phyloP scores from a whole-genome alignment of 2,329 filamentous ascomycete species.

The Anthostomella pinea region DNA sequence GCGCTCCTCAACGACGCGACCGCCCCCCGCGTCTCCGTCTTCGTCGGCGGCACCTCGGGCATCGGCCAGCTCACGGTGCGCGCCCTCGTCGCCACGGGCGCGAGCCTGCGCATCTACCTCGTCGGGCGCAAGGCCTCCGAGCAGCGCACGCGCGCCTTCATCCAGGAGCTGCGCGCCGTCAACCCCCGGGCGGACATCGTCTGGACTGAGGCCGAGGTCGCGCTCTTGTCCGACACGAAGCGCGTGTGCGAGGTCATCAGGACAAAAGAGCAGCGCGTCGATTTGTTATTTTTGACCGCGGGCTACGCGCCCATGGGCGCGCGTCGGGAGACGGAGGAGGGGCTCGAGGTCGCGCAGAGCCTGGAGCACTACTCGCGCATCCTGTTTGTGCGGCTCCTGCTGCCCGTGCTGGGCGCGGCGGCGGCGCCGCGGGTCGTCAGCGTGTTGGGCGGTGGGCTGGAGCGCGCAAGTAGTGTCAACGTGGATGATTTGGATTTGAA shows the following conservation, averaged over 20 bases:
- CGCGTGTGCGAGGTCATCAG: constrained; percentile 39
- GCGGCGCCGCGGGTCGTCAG: constrained; percentile 33
- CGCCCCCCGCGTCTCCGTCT: constrained; percentile 38
- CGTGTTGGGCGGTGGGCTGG: constrained; percentile 34
- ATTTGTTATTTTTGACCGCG: constrained; percentile 43
- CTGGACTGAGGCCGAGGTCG: constrained; percentile 41
- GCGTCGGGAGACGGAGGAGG: constrained; percentile 39
- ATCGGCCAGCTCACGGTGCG: constrained; percentile 41
- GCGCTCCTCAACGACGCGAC: constrained; percentile 37
- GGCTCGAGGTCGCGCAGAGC: constrained; percentile 38
- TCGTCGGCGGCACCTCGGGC: constrained; percentile 45
- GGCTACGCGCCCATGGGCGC: constrained; percentile 42
- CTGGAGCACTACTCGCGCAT: constrained; percentile 44
- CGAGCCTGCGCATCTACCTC: constrained; percentile 39
- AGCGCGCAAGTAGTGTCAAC: constrained; percentile 23
- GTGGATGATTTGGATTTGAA: constrained; percentile 35
- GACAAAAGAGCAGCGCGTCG: constrained; percentile 35
- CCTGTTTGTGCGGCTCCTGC: constrained; percentile 38
- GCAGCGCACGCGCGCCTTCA: constrained; percentile 30
- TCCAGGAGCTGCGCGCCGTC: constrained; percentile 33
- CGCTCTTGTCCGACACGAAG: constrained; percentile 42
- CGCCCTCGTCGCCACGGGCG: constrained; percentile 35
- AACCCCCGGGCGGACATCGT: constrained; percentile 41
- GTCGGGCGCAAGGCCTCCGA: constrained; percentile 40
- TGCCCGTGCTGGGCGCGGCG: constrained; percentile 36